These are phyloP conservation scores for Allodekkera sacchari DNA, from an alignment of 805 yeast species.

Conservation along the genomic window DNA sequence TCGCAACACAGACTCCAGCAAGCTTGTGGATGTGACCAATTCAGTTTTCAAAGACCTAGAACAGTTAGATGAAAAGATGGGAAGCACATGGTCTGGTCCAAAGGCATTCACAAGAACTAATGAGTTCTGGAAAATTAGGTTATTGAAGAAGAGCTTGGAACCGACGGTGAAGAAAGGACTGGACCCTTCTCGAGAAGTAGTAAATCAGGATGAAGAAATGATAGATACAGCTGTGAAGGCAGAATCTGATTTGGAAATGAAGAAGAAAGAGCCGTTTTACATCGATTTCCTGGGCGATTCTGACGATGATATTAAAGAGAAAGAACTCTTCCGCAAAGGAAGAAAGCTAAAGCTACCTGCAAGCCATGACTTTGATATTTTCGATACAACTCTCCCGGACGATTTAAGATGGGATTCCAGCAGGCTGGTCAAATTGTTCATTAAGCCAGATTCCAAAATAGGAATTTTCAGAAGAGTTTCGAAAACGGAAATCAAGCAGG, in stretches of 20 bases:
- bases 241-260: neutral
- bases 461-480: slow-evolving; percentile 11
- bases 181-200: neutral
- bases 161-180: neutral
- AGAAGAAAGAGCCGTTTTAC: neutral
- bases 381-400: slow-evolving; percentile 20
- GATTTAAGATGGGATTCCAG: slow-evolving; percentile 56
- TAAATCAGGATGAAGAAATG: too few species aligned
- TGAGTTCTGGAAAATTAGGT: slow-evolving; percentile 3
- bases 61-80: neutral
- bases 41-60: neutral
- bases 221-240: too few species aligned
- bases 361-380: slow-evolving; percentile 10
- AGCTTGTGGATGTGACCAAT: neutral
- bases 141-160: neutral
- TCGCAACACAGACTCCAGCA: neutral
- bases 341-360: slow-evolving; percentile 34
- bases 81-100: slow-evolving; percentile 1
- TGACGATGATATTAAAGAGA: slow-evolving; percentile 19
- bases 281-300: slow-evolving; percentile 18
- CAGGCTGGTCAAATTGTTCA: slow-evolving; percentile 55
- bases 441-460: slow-evolving; percentile 44
- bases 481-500: neutral
- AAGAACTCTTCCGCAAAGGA: slow-evolving; percentile 19
- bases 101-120: too few species aligned